Percentiles rank a stretch among this genome's conserved stretches.
Conservation (phyloP, 805 yeast genomes). For the Candida methanosorbosa region DNA sequence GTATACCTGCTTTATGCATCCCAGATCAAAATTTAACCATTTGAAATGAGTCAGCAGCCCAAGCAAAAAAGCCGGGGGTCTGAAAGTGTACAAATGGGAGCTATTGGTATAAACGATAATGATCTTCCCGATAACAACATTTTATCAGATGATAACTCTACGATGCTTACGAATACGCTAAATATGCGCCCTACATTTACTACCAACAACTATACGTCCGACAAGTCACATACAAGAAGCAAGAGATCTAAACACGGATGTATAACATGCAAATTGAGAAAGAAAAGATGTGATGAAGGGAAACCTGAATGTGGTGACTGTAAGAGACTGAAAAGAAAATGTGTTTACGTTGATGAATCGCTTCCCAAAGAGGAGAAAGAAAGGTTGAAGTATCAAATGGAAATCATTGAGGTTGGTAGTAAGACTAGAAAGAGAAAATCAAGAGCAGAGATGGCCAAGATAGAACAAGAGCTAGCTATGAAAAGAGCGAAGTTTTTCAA, state of each 20-base stretch:
- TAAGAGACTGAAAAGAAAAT: slow-evolving; percentile 32
- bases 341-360: slow-evolving; percentile 37
- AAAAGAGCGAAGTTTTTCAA: too few relatives aligned
- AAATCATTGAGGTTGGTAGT: slow-evolving; percentile 28
- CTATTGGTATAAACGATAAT: too few relatives aligned
- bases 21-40: too few relatives aligned
- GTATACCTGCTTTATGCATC: too few relatives aligned
- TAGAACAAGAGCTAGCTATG: not conserved
- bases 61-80: too few relatives aligned
- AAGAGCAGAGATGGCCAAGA: slow-evolving; percentile 5
- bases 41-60: too few relatives aligned
- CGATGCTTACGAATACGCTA: too few relatives aligned
- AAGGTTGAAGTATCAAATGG: slow-evolving; percentile 27
- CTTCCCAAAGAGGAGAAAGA: slow-evolving; percentile 34
- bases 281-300: slow-evolving; percentile 47
- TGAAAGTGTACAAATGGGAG: too few relatives aligned
- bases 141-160: too few relatives aligned
- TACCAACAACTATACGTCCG: too few relatives aligned
- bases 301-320: slow-evolving; percentile 47
- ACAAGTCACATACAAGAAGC: not conserved
- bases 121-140: too few relatives aligned
- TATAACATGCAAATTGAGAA: slow-evolving; percentile 57
- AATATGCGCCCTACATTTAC: too few relatives aligned
- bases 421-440: slow-evolving; percentile 34
- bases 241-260: slow-evolving; percentile 53